Percentiles rank a stretch among this genome's conserved stretches.
Conservation (phyloP, 2,329 filamentous ascomycete species). For the Nectriaceae sp. region DNA sequence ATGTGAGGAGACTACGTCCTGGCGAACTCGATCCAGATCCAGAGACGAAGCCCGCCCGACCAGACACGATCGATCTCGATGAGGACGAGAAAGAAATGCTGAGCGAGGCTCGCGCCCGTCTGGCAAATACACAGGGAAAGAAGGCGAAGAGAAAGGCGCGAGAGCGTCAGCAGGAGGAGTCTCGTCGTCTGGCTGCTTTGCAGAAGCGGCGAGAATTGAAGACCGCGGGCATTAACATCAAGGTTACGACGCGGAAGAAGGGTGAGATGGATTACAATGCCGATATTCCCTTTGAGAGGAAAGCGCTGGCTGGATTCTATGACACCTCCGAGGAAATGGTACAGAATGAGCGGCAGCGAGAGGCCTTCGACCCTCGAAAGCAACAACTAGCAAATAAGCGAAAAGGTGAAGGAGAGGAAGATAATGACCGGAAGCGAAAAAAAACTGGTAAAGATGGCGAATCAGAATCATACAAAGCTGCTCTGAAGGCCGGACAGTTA, state of each 20-base stretch:
- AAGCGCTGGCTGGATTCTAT: slow-evolving; percentile 85
- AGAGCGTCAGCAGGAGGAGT: slow-evolving; percentile 94
- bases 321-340: slow-evolving; percentile 83
- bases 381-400: slow-evolving; percentile 89
- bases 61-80: slow-evolving; percentile 96
- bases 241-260: slow-evolving; percentile 86
- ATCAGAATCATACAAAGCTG: slow-evolving; percentile 81
- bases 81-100: slow-evolving; percentile 99
- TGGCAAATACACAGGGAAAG: slow-evolving; percentile 98
- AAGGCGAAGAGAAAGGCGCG: slow-evolving; percentile 98
- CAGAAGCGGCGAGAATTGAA: slow-evolving; percentile 97
- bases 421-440: slow-evolving; percentile 78
- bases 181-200: slow-evolving; percentile 80
- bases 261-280: slow-evolving; percentile 99
- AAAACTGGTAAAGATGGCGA: slow-evolving; percentile 84
- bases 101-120: slow-evolving; percentile 91
- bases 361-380: slow-evolving; percentile 88
- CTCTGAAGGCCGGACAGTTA: slow-evolving; percentile 89
- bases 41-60: slow-evolving; percentile 91
- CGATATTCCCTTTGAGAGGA: slow-evolving; percentile 96
- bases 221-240: slow-evolving; percentile 97
- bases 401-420: slow-evolving; percentile 88
- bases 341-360: slow-evolving; percentile 80
- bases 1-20: slow-evolving; percentile 83
- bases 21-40: slow-evolving; percentile 97